phyloP scores from a whole-genome alignment of 2,329 filamentous ascomycete genomes.

The Fusarium stilboides region DNA sequence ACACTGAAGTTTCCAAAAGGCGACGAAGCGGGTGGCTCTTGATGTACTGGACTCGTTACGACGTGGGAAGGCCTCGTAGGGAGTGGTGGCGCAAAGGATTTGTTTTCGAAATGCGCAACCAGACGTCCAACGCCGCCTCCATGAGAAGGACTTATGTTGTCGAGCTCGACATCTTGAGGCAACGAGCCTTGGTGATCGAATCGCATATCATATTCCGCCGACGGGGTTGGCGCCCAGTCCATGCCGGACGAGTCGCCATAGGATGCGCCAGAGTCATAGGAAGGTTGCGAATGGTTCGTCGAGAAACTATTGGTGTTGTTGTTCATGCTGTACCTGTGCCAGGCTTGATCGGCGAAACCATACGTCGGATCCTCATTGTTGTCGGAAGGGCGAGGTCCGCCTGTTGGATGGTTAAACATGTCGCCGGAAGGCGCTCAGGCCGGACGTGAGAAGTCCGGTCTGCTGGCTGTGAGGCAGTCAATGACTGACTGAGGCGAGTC shows the following conservation, averaged over 20 bases:
- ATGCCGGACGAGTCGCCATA: slow-evolving; percentile 53
- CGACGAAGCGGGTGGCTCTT: slow-evolving; percentile 49
- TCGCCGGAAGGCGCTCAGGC: slow-evolving; percentile 52
- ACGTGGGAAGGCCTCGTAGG: slow-evolving; percentile 54
- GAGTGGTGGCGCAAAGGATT: slow-evolving; percentile 55
- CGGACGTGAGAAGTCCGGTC: slow-evolving; percentile 54
- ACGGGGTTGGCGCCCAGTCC: slow-evolving; percentile 57
- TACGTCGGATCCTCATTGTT: slow-evolving; percentile 49
- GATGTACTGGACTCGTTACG: slow-evolving; percentile 48
- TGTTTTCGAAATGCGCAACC: slow-evolving; percentile 60
- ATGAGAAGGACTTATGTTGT: slow-evolving; percentile 47
- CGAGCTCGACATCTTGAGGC: slow-evolving; percentile 50
- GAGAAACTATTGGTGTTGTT: slow-evolving; percentile 44
- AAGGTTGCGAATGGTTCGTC: slow-evolving; percentile 44
- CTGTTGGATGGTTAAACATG: slow-evolving; percentile 57
- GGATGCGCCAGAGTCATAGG: slow-evolving; percentile 47
- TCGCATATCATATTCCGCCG: slow-evolving; percentile 48
- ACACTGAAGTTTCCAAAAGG: slow-evolving; percentile 54
- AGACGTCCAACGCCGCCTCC: slow-evolving; percentile 56
- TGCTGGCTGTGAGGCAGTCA: slow-evolving; percentile 54
- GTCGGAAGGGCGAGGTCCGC: slow-evolving; percentile 53
- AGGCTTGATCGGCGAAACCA: slow-evolving; percentile 54
- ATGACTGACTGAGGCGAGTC: slow-evolving; percentile 58
- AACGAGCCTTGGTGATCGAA: slow-evolving; percentile 48
- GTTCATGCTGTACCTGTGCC: slow-evolving; percentile 51